Base-by-base conservation (phyloP, 768 basidiomycete genomes). In the Tubosaeta sp. region DNA sequence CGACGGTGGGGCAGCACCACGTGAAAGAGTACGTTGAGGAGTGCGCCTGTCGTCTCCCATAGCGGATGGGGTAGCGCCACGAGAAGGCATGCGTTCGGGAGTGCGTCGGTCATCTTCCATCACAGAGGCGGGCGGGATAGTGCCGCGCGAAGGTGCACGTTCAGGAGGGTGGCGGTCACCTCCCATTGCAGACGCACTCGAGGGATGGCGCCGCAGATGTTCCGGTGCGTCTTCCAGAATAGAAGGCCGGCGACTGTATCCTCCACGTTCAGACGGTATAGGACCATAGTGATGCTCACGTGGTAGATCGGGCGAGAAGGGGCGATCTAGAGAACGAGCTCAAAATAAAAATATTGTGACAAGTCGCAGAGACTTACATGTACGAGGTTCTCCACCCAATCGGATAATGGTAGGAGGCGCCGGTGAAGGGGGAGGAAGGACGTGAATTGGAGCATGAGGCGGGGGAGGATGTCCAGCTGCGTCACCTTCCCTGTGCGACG, bases 341-440 rank as follows among this genome's bases (percentile, higher is more conserved):
- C 27, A 66, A 35, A 25, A 39, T 34, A 7, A 37, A 11, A 37
- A 4, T 14, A 43, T 31, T 2, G 5, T 4, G 26, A 6, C 14
- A 46, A 48, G 44, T 22, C 5, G 25, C 10, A 39, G 5, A 34
- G 4, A 54, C 65, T 2, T 56, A 68, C 67, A 55, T 41, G 53
- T 41, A 22, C 25, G 55, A 41, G 29, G 41, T 8, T 54, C 63
- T 12, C 59, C 55, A 11, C 60, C 66, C 33, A 68, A 34, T 50
- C 65, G 64, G 19, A 69, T 69, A 26, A 69, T 61, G 9, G 67
- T 69, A 19, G 67, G 67, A 11, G 57, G 59, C 9, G 43, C 37
- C 14, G 65, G 67, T 22, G 67, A 67, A 27, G 43, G 48, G 32
- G 57, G 51, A 6, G 17, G n/a, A 33, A 31, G 13, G 16, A 47